Evolutionary conservation across 371 early-diverging fungal species (phyloP).

Genomic region (Capillidium rhysosporum): DNA sequence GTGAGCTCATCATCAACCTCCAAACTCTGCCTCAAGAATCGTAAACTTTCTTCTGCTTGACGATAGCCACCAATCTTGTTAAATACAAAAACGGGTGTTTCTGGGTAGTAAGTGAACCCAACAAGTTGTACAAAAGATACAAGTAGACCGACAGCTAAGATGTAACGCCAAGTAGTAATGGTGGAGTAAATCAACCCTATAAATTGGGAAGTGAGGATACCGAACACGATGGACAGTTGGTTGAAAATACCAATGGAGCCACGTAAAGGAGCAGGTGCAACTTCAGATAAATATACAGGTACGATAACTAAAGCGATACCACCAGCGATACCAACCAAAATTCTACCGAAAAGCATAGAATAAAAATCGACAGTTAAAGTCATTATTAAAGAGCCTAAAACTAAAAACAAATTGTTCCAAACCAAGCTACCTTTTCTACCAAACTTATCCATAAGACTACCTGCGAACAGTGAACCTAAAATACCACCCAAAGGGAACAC

Average conservation of each 20-base stretch:
- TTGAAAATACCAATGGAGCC: slow-evolving; percentile 57
- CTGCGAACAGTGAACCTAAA: slow-evolving; percentile 52
- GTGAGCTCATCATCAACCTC: slow-evolving; percentile 40
- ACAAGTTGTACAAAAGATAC: slow-evolving; percentile 36
- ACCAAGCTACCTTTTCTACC: slow-evolving; percentile 56
- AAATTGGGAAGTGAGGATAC: slow-evolving; percentile 48
- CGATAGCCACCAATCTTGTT: slow-evolving; percentile 22
- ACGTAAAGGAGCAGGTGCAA: slow-evolving; percentile 47
- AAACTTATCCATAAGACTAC: slow-evolving; percentile 37
- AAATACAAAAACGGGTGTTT: slow-evolving; percentile 53
- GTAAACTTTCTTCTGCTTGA: slow-evolving; percentile 30
- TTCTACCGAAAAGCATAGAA: slow-evolving; percentile 47
- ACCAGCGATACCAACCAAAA: slow-evolving; percentile 65
- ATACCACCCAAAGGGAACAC: slow-evolving; percentile 62
- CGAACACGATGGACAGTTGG: slow-evolving; percentile 66
- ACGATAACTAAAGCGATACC: slow-evolving; percentile 68
- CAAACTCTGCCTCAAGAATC: slow-evolving; percentile 27
- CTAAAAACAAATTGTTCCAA: slow-evolving; percentile 33
- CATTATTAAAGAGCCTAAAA: slow-evolving; percentile 41
- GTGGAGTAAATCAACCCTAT: slow-evolving; percentile 38
- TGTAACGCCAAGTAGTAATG: slow-evolving; percentile 36
- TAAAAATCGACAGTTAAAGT: slow-evolving; percentile 24
- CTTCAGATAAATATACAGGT: slow-evolving; percentile 70
- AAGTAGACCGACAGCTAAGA: slow-evolving; percentile 28
- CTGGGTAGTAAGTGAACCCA: slow-evolving; percentile 47